Evolutionary conservation across 768 basidiomycete genomes (phyloP), one percentile per base, ranked within the genome.

Genomic region (Chalciporus piperatus): DNA sequence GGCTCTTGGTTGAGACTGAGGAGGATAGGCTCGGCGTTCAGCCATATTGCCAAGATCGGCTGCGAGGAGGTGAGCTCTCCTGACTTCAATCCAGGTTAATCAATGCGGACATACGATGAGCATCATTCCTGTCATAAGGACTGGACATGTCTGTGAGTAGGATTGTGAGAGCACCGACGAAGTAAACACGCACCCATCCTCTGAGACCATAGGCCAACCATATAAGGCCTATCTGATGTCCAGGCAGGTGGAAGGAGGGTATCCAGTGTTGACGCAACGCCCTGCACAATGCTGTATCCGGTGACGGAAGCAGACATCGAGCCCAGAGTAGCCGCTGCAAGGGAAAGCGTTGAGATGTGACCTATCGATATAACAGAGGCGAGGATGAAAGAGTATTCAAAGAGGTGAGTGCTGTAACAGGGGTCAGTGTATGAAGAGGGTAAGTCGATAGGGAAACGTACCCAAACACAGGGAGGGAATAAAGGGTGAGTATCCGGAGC

Each of bases 241-340:
- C 91, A 99, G 14, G 96, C 94, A 35, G 91, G 83, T 1, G 97
- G 96, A 9, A 98, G 82, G 60, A 99, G 79, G 0, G 95, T 95
- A 67, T 99, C 97, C 17, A 99, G 81, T 0, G 92, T 85, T 44
- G 87, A 89, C 8, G 82, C 74, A 48, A 96, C 82, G 17, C 92
- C 92, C 57, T 88, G 87, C 6, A 94, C 73, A 48, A 96, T 85
- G 56, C 85, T 88, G 42, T 74, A 66, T 25, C 67, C 67, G 1
- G 67, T 66, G 11, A 85, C 83, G 46, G 78, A 81, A 17, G 83
- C 83, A 0, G 86, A 87, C 85, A 89, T 87, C 11, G 81, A 83
- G 2, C 81, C 86, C 11, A 89, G 70, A 17, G 81, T 85, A 22
- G 87, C 82, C 0, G 91, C 92, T 2, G 96, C 96, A 0, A 98